phyloP scores from a whole-genome alignment of 306 rosid genomes.

The Lathyrus oleraceus region DNA sequence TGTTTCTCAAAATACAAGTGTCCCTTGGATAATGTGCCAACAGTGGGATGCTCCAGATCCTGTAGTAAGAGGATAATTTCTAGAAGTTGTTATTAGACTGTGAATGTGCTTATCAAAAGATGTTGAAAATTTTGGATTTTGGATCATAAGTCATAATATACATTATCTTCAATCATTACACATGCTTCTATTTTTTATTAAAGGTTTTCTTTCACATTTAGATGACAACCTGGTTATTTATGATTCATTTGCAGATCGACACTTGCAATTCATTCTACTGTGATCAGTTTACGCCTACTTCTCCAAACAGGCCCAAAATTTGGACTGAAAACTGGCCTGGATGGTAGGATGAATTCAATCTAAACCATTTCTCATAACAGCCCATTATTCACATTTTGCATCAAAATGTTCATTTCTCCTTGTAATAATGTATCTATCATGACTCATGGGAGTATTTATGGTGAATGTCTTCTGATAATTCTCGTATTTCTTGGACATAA shows the following conservation, averaged over 20 bases:
- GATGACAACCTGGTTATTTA: conserved; percentile 26
- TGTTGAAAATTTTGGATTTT: conserved; percentile 2
- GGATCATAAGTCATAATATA: background rate
- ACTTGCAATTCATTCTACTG: conserved; percentile 94
- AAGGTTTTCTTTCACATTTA: conserved; percentile 8
- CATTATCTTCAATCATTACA: background rate
- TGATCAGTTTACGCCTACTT: conserved; percentile 80
- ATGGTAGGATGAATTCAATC: conserved; percentile 57
- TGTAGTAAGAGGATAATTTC: conserved; percentile 59
- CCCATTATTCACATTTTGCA: conserved; percentile 25
- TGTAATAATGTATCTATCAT: conserved; percentile 9
- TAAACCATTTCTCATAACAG: conserved; percentile 19
- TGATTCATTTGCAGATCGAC: conserved; percentile 66
- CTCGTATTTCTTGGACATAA: background rate
- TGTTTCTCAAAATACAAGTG: conserved; percentile 79
- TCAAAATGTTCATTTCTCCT: conserved; percentile 3
- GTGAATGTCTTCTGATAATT: background rate
- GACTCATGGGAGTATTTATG: background rate
- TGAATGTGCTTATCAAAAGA: conserved; percentile 14
- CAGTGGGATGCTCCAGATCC: conserved; percentile 95
- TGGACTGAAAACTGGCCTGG: conserved; percentile 99
- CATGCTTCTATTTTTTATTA: background rate
- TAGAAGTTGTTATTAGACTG: conserved; percentile 17
- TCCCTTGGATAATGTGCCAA: conserved; percentile 98
- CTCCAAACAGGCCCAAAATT: conserved; percentile 82